Conservation (phyloP, 116 monocot species). For the Iris pallida region DNA sequence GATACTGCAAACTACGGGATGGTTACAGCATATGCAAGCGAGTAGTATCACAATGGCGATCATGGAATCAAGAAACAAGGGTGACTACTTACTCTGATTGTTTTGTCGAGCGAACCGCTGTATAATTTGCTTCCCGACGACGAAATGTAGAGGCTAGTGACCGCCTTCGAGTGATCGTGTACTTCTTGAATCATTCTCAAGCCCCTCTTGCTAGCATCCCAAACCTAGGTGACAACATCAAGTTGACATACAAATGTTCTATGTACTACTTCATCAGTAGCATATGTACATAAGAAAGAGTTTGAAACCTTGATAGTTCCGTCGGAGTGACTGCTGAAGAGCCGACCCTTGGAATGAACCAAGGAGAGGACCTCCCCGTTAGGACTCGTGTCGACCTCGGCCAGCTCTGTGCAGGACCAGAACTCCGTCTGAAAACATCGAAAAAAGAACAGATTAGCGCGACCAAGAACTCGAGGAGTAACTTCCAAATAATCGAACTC, state of each 20-base stretch:
- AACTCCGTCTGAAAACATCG: constrained; percentile 39
- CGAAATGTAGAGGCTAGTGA: constrained; percentile 36
- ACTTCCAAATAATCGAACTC: constrained; percentile 11
- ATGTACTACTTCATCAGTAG: too few species aligned
- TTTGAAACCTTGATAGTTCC: constrained; percentile 46
- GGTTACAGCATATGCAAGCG: too few species aligned
- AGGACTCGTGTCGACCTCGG: constrained; percentile 24
- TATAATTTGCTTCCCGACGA: constrained; percentile 32
- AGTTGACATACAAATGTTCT: background rate
- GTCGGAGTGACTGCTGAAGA: constrained; percentile 52
- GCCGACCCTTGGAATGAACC: constrained; percentile 29
- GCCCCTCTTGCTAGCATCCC: constrained; percentile 35
- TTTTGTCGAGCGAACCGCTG: constrained; percentile 46
- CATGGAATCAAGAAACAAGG: background rate
- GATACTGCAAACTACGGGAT: too few species aligned
- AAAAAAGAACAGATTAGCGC: background rate
- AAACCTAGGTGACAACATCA: constrained; percentile 25
- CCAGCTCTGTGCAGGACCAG: constrained; percentile 43
- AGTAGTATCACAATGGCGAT: background rate
- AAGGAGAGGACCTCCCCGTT: constrained; percentile 40
- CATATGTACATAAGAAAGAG: too few species aligned
- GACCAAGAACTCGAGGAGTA: background rate
- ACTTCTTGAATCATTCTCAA: constrained; percentile 41
- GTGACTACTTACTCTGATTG: constrained; percentile 31
- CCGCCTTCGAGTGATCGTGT: constrained; percentile 36